A percentile compares a stretch with the other conserved stretches of the same genome.
Conservation (phyloP, 2,329 filamentous ascomycete species). For the Cordyceps pruinosa region DNA sequence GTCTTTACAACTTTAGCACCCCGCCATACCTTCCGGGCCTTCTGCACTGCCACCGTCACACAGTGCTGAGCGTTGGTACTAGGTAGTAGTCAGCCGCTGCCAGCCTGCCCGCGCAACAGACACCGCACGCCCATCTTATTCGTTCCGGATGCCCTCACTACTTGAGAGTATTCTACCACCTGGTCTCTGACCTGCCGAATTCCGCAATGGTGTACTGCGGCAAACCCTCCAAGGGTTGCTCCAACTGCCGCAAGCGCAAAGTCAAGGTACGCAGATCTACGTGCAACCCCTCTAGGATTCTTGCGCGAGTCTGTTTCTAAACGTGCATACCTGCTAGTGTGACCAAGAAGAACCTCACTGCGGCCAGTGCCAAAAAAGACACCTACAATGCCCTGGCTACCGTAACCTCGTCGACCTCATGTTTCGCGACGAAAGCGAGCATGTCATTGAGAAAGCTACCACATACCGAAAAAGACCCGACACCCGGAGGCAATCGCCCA, state of each 20-base stretch:
- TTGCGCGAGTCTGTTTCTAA: constrained; percentile 1
- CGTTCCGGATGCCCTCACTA: background rate
- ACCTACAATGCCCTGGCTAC: constrained; percentile 48
- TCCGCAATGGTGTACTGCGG: constrained; percentile 49
- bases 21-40: background rate
- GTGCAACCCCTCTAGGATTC: constrained; percentile 4
- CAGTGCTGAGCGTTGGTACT: background rate
- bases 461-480: constrained; percentile 24
- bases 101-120: background rate
- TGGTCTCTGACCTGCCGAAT: background rate
- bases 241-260: constrained; percentile 48
- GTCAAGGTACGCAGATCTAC: constrained; percentile 40
- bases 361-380: constrained; percentile 47
- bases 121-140: background rate
- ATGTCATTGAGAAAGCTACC: constrained; percentile 47
- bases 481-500: constrained; percentile 18
- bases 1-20: background rate
- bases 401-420: constrained; percentile 49
- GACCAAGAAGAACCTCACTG: constrained; percentile 46
- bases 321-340: constrained; percentile 33
- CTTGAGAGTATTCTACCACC: background rate
- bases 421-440: constrained; percentile 50
- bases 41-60: background rate
- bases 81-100: no score
- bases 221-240: constrained; percentile 51